Evolutionary conservation across 306 rosid genomes (phyloP).

Genomic region (Fagus crenata): DNA sequence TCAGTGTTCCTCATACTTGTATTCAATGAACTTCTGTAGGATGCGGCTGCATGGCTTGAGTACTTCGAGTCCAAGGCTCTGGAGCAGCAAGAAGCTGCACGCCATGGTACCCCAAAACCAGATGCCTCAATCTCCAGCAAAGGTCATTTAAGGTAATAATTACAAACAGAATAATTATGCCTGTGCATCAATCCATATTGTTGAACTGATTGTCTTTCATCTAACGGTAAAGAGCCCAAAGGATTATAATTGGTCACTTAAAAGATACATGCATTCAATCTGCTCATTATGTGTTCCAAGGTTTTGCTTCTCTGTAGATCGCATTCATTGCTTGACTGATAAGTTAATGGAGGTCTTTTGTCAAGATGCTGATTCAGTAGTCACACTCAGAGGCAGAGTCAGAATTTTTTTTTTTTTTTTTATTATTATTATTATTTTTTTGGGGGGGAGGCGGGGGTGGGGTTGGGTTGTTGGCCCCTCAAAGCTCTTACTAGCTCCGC

Average conservation of each 20-base stretch:
- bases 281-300: not conserved
- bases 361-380: no score
- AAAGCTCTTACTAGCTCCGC: not conserved
- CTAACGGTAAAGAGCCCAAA: not conserved
- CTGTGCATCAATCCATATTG: not conserved
- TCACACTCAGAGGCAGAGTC: no score
- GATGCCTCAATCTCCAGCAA: conserved; percentile 99
- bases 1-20: conserved; percentile 21
- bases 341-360: no score
- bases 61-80: conserved; percentile 98
- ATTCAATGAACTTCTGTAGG: conserved; percentile 49
- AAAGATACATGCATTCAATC: not conserved
- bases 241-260: not conserved
- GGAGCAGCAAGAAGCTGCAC: conserved; percentile 99
- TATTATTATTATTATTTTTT: not conserved
- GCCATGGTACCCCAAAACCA: conserved; percentile 96
- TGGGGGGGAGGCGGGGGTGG: no score
- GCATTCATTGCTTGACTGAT: not conserved
- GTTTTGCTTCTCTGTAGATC: not conserved
- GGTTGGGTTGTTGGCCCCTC: not conserved
- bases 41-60: conserved; percentile 99
- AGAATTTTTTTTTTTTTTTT: no score
- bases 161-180: conserved; percentile 2
- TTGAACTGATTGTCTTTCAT: not conserved
- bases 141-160: conserved; percentile 83